These are phyloP conservation scores for Pisolithus thermaeus DNA, from an alignment of 1,284 basidiomycete species.

Conservation along the genomic window DNA sequence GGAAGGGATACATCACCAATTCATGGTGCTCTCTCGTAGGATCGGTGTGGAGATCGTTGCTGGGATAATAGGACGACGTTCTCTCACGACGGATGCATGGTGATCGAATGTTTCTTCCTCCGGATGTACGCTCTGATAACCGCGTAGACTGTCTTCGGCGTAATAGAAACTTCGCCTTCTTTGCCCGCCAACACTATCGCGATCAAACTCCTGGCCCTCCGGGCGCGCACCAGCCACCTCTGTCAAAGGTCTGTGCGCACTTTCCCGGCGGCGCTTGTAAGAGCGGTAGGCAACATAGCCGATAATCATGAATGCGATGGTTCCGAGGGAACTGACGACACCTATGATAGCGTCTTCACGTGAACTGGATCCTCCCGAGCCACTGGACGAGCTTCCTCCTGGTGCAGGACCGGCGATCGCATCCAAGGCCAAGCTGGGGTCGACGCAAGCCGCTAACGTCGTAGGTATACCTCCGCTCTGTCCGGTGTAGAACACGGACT, in stretches of 20 bases:
- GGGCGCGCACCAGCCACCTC: constrained; percentile 44
- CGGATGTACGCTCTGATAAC: constrained; percentile 34
- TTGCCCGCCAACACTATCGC: constrained; percentile 64
- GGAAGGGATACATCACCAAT: constrained; percentile 43
- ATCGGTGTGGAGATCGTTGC: constrained; percentile 61
- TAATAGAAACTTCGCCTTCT: constrained; percentile 75
- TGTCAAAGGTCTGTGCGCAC: constrained; percentile 57
- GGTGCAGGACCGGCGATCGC: constrained; percentile 37
- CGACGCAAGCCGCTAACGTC: constrained; percentile 54
- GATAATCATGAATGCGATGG: constrained; percentile 60
- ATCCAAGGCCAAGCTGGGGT: constrained; percentile 50
- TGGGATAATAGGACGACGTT: constrained; percentile 47
- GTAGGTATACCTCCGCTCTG: constrained; percentile 33
- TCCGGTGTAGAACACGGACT: constrained; percentile 57
- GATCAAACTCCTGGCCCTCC: constrained; percentile 63
- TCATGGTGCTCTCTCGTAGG: constrained; percentile 65
- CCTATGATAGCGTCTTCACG: constrained; percentile 77
- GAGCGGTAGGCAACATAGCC: constrained; percentile 58
- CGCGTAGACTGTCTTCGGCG: constrained; percentile 72
- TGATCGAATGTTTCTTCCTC: constrained; percentile 27
- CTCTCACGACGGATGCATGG: constrained; percentile 33
- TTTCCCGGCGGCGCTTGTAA: constrained; percentile 52
- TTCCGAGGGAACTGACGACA: constrained; percentile 70
- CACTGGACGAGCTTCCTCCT: constrained; percentile 18
- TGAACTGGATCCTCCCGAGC: constrained; percentile 19